Percentiles rank a stretch among this genome's conserved stretches.
Evolutionary conservation across 148 eudicot species (phyloP).

Genomic region (Chenopodium formosanum): DNA sequence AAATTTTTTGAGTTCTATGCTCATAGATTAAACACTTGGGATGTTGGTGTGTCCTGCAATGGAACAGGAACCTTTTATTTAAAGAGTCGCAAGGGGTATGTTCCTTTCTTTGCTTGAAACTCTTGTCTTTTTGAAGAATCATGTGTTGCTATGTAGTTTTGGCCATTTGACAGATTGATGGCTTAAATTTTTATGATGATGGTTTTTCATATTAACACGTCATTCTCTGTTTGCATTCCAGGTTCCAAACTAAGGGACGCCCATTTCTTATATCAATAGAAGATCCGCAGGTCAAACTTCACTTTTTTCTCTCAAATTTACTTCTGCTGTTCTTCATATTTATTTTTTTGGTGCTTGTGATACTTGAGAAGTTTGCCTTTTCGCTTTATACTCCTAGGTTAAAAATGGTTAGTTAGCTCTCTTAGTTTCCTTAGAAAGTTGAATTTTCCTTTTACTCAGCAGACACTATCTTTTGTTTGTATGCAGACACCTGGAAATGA

Average conservation of each 20-base stretch:
- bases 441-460: neutral
- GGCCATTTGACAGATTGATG: neutral
- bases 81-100: conserved; percentile 76
- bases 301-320: conserved; percentile 10
- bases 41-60: conserved; percentile 92
- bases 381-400: neutral
- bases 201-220: neutral
- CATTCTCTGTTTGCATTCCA: conserved; percentile 26
- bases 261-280: conserved; percentile 66
- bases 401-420: neutral
- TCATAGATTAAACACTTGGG: conserved; percentile 72
- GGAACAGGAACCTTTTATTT: conserved; percentile 66
- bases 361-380: neutral
- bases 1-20: conserved; percentile 90
- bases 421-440: neutral
- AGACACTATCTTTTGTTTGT: conserved; percentile 23
- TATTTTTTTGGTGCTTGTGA: neutral
- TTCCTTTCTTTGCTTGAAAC: conserved; percentile 8
- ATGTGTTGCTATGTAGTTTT: neutral
- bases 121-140: neutral
- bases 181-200: conserved; percentile 4
- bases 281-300: conserved; percentile 82
- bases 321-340: neutral
- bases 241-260: conserved; percentile 58
- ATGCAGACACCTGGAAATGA: conserved; percentile 88